Conservation (phyloP, 352 stramenopile species). For the Globisporangium viniferum region DNA sequence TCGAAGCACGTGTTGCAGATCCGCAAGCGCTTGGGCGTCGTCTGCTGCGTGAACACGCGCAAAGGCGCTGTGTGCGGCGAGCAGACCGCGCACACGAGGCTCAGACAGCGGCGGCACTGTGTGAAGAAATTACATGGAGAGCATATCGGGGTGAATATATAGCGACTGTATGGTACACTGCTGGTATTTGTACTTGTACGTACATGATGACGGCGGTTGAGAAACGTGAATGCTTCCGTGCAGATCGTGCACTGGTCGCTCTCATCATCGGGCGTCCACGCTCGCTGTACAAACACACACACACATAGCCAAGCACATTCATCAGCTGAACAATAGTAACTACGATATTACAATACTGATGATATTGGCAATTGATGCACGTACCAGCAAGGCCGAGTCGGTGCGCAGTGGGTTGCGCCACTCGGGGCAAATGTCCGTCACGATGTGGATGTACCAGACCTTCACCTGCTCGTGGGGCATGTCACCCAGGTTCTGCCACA, state of each 20-base stretch:
- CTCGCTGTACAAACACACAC: conserved; percentile 26
- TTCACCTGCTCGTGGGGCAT: conserved; percentile 45
- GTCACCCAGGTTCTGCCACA: conserved; percentile 60
- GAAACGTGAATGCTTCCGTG: conserved; percentile 59
- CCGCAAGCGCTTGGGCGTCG: conserved; percentile 35
- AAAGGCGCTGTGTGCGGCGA: conserved; percentile 47
- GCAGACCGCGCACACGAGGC: conserved; percentile 63
- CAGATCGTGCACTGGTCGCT: conserved; percentile 59
- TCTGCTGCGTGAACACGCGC: conserved; percentile 45
- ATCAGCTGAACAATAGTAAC: too few species aligned
- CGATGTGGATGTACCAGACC: conserved; percentile 47
- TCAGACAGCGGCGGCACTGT: conserved; percentile 68
- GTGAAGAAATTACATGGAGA: background rate
- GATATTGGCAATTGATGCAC: background rate
- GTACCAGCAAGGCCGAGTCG: conserved; percentile 56
- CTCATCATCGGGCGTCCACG: conserved; percentile 64
- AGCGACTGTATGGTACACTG: too few species aligned
- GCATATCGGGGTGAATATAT: too few species aligned
- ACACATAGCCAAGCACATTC: background rate
- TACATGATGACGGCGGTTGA: conserved; percentile 74
- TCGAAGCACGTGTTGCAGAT: conserved; percentile 46
- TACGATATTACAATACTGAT: background rate
- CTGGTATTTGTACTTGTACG: conserved; percentile 4
- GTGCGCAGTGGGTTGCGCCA: conserved; percentile 48
- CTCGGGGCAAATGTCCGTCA: conserved; percentile 50